Evolutionary conservation across 257 asterid species (phyloP).

Genomic region (Haberlea rhodopensis): DNA sequence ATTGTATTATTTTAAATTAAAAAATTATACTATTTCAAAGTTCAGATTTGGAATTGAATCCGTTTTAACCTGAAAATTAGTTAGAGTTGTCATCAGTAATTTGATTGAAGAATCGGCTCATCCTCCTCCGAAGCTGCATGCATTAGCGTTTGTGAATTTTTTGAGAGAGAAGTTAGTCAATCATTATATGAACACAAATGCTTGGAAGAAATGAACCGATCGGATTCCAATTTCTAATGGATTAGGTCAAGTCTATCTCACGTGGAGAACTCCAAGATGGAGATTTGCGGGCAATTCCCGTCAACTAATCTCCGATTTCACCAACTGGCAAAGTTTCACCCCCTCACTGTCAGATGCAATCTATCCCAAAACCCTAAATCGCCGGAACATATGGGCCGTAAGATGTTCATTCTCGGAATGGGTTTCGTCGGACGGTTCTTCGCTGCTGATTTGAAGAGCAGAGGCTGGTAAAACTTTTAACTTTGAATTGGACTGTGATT

Average conservation of each 20-base stretch:
- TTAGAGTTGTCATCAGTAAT: no score
- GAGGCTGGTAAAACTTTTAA: conserved; percentile 55
- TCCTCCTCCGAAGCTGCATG: no score
- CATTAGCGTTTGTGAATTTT: no score
- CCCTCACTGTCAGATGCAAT: conserved; percentile 33
- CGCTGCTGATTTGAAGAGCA: conserved; percentile 58
- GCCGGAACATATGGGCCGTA: conserved; percentile 29
- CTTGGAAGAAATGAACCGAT: no score
- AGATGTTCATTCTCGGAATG: conserved; percentile 83
- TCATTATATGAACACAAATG: no score
- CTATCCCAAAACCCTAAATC: conserved; percentile 21
- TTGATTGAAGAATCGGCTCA: no score
- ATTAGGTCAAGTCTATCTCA: background rate
- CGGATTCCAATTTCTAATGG: background rate
- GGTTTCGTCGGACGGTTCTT: conserved; percentile 85
- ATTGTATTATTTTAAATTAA: no score
- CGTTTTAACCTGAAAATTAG: no score
- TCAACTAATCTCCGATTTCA: conserved; percentile 32
- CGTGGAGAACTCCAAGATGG: conserved; percentile 30
- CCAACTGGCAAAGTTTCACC: conserved; percentile 22
- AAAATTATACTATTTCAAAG: no score
- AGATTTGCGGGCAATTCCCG: conserved; percentile 32
- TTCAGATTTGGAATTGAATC: no score
- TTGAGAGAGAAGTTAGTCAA: no score
- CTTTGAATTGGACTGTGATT: background rate